Evolutionary conservation across 2,329 filamentous ascomycete genomes (phyloP).

Genomic region (Metarhizium album): DNA sequence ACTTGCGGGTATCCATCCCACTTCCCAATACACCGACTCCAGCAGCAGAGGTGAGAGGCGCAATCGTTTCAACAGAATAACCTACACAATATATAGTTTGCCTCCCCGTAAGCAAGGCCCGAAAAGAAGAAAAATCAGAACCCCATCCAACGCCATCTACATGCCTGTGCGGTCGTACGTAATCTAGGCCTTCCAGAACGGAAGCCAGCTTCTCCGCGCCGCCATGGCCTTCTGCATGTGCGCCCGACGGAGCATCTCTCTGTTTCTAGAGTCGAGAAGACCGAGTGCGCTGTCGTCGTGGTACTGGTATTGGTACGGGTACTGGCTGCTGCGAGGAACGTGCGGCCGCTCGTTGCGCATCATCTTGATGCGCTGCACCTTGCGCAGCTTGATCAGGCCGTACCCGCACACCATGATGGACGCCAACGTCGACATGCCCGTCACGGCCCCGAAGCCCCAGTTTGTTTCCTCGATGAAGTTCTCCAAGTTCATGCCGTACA

Average conservation of each 20-base stretch:
- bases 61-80: too few species aligned
- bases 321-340: slow-evolving; percentile 28
- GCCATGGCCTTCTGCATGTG: slow-evolving; percentile 35
- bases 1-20: background rate
- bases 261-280: slow-evolving; percentile 41
- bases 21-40: background rate
- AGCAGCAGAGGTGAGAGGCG: too few species aligned
- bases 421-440: slow-evolving; percentile 57
- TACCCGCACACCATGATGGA: slow-evolving; percentile 72
- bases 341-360: slow-evolving; percentile 35
- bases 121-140: background rate
- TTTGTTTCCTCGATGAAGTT: slow-evolving; percentile 96
- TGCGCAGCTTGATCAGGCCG: slow-evolving; percentile 71
- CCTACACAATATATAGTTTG: too few species aligned
- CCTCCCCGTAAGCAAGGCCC: background rate
- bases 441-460: slow-evolving; percentile 73
- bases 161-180: background rate
- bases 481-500: slow-evolving; percentile 99
- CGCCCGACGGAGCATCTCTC: slow-evolving; percentile 42
- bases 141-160: slow-evolving; percentile 6
- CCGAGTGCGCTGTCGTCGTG: slow-evolving; percentile 38
- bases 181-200: slow-evolving; percentile 6
- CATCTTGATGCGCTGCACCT: slow-evolving; percentile 84
- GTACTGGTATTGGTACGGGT: slow-evolving; percentile 15
- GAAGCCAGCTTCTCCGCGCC: slow-evolving; percentile 22